A percentile compares a stretch with the other conserved stretches of the same genome.
Evolutionary conservation across 257 asterid genomes (phyloP).

Genomic region (Solanum habrochaites): DNA sequence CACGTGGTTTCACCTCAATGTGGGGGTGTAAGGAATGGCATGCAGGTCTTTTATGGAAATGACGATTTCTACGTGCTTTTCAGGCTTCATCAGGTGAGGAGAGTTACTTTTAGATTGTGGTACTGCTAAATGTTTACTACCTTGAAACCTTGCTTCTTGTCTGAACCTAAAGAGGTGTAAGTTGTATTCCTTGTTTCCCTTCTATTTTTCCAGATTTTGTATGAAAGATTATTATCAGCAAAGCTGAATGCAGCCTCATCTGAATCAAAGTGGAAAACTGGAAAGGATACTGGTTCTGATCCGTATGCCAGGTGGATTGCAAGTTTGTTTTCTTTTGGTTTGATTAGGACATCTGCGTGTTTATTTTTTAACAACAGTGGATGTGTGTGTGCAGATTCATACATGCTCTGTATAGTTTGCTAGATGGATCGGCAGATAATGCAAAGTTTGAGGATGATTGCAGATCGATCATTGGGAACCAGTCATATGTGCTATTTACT

Average conservation of each 20-base stretch:
- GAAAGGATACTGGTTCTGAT: conserved; percentile 11
- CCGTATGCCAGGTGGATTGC: conserved; percentile 16
- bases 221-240: conserved; percentile 6
- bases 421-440: conserved; percentile 18
- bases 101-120: background rate
- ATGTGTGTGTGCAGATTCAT: conserved; percentile 10
- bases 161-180: background rate
- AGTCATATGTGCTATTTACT: conserved; percentile 16
- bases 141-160: background rate
- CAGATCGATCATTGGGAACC: conserved; percentile 11
- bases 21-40: background rate
- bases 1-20: background rate
- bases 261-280: conserved; percentile 8
- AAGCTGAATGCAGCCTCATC: conserved; percentile 1
- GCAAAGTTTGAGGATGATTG: conserved; percentile 20
- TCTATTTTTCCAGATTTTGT: conserved; percentile 4
- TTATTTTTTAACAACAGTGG: background rate
- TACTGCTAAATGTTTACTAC: background rate
- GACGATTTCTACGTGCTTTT: conserved; percentile 8
- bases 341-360: background rate
- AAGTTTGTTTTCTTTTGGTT: background rate
- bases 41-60: conserved; percentile 13
- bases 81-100: conserved; percentile 14
- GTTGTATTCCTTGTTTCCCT: background rate
- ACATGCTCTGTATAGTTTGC: conserved; percentile 6